Conservation (phyloP, 495 filamentous ascomycete species). For the Podospora australis region DNA sequence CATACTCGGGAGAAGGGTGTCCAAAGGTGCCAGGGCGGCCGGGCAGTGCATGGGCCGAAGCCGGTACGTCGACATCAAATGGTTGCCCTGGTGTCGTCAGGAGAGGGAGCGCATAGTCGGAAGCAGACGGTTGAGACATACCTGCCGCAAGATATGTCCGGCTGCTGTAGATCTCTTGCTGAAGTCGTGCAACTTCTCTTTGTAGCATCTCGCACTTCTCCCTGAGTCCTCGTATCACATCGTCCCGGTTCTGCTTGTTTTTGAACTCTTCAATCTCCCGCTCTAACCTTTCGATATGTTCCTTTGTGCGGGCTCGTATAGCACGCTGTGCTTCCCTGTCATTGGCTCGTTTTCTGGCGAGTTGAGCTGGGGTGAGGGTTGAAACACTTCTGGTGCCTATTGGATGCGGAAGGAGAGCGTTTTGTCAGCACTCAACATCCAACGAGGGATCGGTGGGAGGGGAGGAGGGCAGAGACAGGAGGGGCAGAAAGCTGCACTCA, state of each 20-base stretch:
- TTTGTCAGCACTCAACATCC: background rate
- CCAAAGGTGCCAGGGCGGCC: slow-evolving; percentile 13
- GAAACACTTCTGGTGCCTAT: slow-evolving; percentile 61
- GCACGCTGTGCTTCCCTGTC: slow-evolving; percentile 84
- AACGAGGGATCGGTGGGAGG: too few relatives aligned
- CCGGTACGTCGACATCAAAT: slow-evolving; percentile 13
- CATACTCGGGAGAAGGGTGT: slow-evolving; percentile 14
- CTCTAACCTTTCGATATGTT: slow-evolving; percentile 73
- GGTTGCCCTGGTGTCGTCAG: slow-evolving; percentile 12
- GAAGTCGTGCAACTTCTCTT: slow-evolving; percentile 26
- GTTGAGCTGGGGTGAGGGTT: slow-evolving; percentile 64
- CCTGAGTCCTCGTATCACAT: slow-evolving; percentile 29
- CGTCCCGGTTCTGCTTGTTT: slow-evolving; percentile 28
- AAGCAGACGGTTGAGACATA: slow-evolving; percentile 16
- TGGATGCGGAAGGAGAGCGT: background rate
- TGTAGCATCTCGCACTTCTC: slow-evolving; percentile 35
- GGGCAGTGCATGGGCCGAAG: slow-evolving; percentile 6
- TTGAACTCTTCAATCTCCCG: slow-evolving; percentile 56
- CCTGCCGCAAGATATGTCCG: slow-evolving; percentile 14
- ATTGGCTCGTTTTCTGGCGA: slow-evolving; percentile 77
- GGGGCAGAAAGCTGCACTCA: slow-evolving; percentile 10
- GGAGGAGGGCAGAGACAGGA: too few relatives aligned
- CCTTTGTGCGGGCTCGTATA: slow-evolving; percentile 75
- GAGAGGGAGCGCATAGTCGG: slow-evolving; percentile 7
- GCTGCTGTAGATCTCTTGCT: slow-evolving; percentile 19